A percentile compares a stretch with the other conserved stretches of the same genome.
Evolutionary conservation across 306 rosid species (phyloP).

Genomic region (Vigna hirtella): DNA sequence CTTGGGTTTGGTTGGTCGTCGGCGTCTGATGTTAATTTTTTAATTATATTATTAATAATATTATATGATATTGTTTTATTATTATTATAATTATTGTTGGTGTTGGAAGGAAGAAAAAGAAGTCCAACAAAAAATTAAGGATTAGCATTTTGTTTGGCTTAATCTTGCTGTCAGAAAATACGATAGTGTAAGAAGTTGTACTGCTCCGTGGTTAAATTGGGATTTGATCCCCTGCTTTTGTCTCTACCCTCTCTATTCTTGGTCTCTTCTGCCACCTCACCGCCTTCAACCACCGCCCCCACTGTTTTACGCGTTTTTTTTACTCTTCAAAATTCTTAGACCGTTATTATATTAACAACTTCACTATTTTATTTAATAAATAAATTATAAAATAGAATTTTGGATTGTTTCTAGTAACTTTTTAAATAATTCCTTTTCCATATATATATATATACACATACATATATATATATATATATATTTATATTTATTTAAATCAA

Average conservation of each 20-base stretch:
- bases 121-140: background rate
- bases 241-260: slow-evolving; percentile 11
- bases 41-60: background rate
- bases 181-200: slow-evolving; percentile 63
- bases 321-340: background rate
- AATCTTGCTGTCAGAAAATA: slow-evolving; percentile 46
- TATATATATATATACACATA: background rate
- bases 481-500: background rate
- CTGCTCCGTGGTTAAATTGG: slow-evolving; percentile 44
- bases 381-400: no score
- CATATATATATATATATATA: no score
- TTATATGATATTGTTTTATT: background rate
- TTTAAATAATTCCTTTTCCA: background rate
- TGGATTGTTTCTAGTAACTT: background rate
- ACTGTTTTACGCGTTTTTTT: background rate
- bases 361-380: no score
- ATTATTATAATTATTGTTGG: background rate
- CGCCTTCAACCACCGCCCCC: background rate
- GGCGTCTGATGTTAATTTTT: slow-evolving; percentile 66
- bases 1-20: slow-evolving; percentile 88
- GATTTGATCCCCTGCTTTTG: slow-evolving; percentile 47
- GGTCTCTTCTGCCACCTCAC: slow-evolving; percentile 34
- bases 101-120: background rate
- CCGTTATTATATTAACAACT: background rate
- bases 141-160: background rate